phyloP scores from a whole-genome alignment of 306 rosid genomes.

The Amphicarpaea edgeworthii region DNA sequence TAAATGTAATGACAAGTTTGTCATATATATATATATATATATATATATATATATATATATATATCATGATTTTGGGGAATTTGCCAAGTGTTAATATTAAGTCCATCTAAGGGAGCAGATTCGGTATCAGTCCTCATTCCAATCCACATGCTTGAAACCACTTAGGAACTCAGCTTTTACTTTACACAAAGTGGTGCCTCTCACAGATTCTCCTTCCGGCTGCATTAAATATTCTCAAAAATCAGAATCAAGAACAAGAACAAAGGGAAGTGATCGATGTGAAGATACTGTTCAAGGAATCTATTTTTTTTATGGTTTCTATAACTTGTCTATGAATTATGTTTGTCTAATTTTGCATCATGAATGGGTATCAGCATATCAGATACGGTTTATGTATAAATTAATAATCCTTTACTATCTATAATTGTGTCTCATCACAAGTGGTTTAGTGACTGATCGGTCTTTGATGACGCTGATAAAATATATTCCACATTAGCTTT shows the following conservation, averaged over 20 bases:
- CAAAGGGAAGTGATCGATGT: conserved; percentile 49
- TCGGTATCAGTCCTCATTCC: conserved; percentile 51
- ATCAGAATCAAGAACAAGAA: conserved; percentile 66
- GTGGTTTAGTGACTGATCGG: conserved; percentile 26
- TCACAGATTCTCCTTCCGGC: conserved; percentile 58
- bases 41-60: too few species aligned
- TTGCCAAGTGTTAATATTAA: conserved; percentile 49
- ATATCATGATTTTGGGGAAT: conserved; percentile 38
- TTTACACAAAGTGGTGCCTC: conserved; percentile 55
- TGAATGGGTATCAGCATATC: conserved; percentile 48
- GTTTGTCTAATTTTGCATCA: conserved; percentile 37
- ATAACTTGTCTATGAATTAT: conserved; percentile 31
- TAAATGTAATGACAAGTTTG: conserved; percentile 37
- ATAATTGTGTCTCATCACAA: conserved; percentile 37
- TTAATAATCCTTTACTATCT: background rate
- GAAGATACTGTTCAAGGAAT: conserved; percentile 64
- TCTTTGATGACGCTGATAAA: conserved; percentile 37
- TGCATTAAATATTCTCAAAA: conserved; percentile 61
- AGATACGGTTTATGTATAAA: conserved; percentile 40
- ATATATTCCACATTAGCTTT: conserved; percentile 55
- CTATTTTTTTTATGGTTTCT: conserved; percentile 44
- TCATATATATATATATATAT: too few species aligned
- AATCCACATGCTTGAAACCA: conserved; percentile 63
- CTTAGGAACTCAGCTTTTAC: conserved; percentile 67
- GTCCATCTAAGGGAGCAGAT: conserved; percentile 52